A percentile compares a stretch with the other conserved stretches of the same genome.
phyloP scores from a whole-genome alignment of 495 filamentous ascomycete genomes.

The Hyphodiscus hymeniophilus region DNA sequence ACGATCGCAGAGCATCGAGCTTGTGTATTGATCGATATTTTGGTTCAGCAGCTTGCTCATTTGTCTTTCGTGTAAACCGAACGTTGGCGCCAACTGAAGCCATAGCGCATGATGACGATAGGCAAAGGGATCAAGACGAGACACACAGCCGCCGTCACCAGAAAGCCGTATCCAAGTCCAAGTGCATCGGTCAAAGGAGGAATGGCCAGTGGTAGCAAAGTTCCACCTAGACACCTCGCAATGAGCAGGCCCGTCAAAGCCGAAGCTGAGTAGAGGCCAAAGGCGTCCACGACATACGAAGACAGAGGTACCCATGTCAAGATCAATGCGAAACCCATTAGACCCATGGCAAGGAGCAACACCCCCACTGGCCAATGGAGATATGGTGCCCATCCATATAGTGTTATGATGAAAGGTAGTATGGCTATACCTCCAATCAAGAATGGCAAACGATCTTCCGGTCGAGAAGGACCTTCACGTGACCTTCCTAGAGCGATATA shows the following conservation, averaged over 20 bases:
- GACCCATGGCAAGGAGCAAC: slow-evolving; percentile 32
- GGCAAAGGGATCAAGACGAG: slow-evolving; percentile 42
- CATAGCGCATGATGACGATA: slow-evolving; percentile 39
- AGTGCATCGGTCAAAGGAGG: slow-evolving; percentile 33
- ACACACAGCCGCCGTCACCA: slow-evolving; percentile 30
- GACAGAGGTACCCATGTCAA: slow-evolving; percentile 39
- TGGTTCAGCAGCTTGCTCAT: too few relatives aligned
- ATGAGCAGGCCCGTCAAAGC: slow-evolving; percentile 50
- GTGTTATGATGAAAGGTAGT: slow-evolving; percentile 33
- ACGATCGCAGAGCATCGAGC: too few relatives aligned
- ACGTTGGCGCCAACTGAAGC: slow-evolving; percentile 37
- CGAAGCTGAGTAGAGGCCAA: slow-evolving; percentile 44
- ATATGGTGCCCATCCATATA: slow-evolving; percentile 43
- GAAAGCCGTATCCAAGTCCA: slow-evolving; percentile 43
- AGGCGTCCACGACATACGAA: slow-evolving; percentile 51
- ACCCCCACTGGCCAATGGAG: slow-evolving; percentile 28
- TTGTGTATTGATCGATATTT: too few relatives aligned
- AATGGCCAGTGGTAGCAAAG: slow-evolving; percentile 42
- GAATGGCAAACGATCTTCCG: slow-evolving; percentile 46
- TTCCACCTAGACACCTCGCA: slow-evolving; percentile 43
- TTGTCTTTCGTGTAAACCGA: slow-evolving; percentile 38
- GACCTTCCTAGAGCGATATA: slow-evolving; percentile 37
- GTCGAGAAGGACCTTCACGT: slow-evolving; percentile 29
- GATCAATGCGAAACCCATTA: slow-evolving; percentile 32
- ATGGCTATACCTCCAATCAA: slow-evolving; percentile 32